A percentile compares a stretch with the other conserved stretches of the same genome.
Conservation (phyloP, 352 stramenopile species). For the Aphanomyces invadans region DNA sequence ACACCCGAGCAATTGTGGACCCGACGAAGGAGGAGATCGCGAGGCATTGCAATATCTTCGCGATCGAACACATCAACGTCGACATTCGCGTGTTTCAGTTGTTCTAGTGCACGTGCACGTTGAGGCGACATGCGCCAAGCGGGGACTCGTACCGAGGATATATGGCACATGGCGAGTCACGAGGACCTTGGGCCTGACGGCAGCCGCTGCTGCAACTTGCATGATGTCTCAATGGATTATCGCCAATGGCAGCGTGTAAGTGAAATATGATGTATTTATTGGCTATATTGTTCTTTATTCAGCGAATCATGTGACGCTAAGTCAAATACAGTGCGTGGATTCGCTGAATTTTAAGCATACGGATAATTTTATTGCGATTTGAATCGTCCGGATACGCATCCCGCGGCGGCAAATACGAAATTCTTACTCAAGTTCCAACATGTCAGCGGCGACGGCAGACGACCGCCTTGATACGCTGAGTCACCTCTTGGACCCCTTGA, state of each 20-base stretch:
- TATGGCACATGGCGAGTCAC: constrained; percentile 67
- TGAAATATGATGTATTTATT: not conserved
- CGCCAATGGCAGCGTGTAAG: not conserved
- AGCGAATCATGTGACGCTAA: not conserved
- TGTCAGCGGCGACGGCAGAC: not conserved
- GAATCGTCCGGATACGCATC: constrained; percentile 4
- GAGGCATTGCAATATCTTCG: constrained; percentile 34
- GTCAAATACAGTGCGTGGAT: not conserved
- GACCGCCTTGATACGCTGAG: not conserved
- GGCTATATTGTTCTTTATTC: constrained; percentile 1
- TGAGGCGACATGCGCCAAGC: not conserved
- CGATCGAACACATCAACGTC: constrained; percentile 28
- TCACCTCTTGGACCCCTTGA: constrained; percentile 79
- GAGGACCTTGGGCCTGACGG: constrained; percentile 33
- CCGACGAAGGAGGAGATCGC: constrained; percentile 39
- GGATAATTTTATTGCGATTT: not conserved
- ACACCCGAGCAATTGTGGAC: constrained; percentile 47
- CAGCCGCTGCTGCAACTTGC: not conserved
- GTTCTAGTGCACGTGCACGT: constrained; percentile 27
- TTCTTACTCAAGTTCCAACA: too few relatives aligned
- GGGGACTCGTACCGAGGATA: constrained; percentile 51
- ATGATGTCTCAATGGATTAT: not conserved
- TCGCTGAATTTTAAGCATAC: not conserved
- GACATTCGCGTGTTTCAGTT: constrained; percentile 30
- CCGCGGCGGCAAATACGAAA: not conserved